These are phyloP conservation scores for California macrophylla DNA, from an alignment of 441 rosid genomes.

Conservation along the genomic window DNA sequence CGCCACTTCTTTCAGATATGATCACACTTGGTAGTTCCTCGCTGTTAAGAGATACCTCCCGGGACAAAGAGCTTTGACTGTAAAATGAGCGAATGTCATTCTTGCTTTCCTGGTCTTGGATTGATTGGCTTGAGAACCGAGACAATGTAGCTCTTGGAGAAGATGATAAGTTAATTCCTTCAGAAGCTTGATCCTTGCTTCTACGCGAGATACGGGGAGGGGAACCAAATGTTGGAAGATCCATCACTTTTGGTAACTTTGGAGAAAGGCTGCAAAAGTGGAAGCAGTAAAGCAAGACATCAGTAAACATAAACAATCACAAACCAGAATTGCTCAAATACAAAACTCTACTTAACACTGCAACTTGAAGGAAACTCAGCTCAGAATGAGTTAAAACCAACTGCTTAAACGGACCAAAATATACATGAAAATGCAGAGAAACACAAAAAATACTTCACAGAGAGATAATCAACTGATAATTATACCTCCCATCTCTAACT, in stretches of 20 bases:
- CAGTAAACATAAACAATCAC: slow-evolving; percentile 1
- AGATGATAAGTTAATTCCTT: slow-evolving; percentile 19
- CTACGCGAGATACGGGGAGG: slow-evolving; percentile 25
- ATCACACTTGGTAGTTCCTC: slow-evolving; percentile 18
- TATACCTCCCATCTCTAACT: neutral
- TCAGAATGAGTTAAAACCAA: neutral
- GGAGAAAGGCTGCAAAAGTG: slow-evolving; percentile 49
- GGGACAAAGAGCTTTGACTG: slow-evolving; percentile 30
- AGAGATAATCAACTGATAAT: neutral
- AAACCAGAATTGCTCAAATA: slow-evolving; percentile 7
- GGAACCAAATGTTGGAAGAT: slow-evolving; percentile 55
- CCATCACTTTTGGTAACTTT: slow-evolving; percentile 42
- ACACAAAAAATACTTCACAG: too few species aligned
- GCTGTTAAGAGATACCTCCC: slow-evolving; percentile 20
- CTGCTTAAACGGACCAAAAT: neutral
- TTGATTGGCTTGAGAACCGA: slow-evolving; percentile 36
- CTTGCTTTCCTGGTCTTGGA: slow-evolving; percentile 24
- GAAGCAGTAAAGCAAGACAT: slow-evolving; percentile 14
- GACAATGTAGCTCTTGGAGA: slow-evolving; percentile 37
- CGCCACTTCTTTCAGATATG: slow-evolving; percentile 23
- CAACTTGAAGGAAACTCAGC: neutral
- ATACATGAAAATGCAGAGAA: neutral
- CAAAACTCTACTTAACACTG: neutral
- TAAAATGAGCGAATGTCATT: slow-evolving; percentile 18
- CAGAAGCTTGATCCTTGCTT: slow-evolving; percentile 32